Base-by-base conservation (phyloP, 805 yeast species). In the Priceomyces castillae region DNA sequence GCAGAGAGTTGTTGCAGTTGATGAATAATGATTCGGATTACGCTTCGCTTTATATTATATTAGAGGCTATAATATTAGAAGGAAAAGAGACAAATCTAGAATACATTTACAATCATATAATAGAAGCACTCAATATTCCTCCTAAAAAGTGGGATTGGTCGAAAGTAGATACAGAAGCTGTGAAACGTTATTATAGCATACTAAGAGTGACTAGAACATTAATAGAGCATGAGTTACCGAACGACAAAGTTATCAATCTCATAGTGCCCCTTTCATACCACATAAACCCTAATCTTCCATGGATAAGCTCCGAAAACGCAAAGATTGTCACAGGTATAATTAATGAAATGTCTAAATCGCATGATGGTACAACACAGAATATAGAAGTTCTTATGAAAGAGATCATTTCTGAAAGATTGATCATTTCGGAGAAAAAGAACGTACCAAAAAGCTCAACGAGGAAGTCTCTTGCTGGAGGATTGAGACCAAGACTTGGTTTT, bases 261-360 rank as follows among this genome's bases (percentile, higher is more conserved):
- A 11, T 46, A 16, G 34, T 41, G 5, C 7, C 38, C 12, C n/a
- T 49, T 17, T 54, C 66, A 1, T 49, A 39, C 16, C 64, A 62
- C 41, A 20, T 46, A 23, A 64, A 65, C 37, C 66, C 68, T 1
- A 20, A 57, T 35, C 54, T 58, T 4, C 67, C 71, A 1, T 67
- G 71, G 71, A 41, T 57, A 3, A 42, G 47, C 2, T 9, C 17
- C 2, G 41, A 33, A 23, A 54, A 53, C 36, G 37, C 58, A 15
- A n/a, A 37, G 7, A 36, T 52, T 4, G 41, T 42, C 15, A 2
- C 9, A n/a, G 36, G 22, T n/a, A 34, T 35, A 7, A 33, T 39
- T 10, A 28, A 34, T 2, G 6, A 16, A 15, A 30, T 22, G 7
- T 12, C 37, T 9, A 11, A 28, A 28, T 9, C 15, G 31, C 31